Percentiles rank a stretch among this genome's conserved stretches.
Conservation (phyloP, 176 grass and related monocot species). For the Eremochloa ophiuroides region DNA sequence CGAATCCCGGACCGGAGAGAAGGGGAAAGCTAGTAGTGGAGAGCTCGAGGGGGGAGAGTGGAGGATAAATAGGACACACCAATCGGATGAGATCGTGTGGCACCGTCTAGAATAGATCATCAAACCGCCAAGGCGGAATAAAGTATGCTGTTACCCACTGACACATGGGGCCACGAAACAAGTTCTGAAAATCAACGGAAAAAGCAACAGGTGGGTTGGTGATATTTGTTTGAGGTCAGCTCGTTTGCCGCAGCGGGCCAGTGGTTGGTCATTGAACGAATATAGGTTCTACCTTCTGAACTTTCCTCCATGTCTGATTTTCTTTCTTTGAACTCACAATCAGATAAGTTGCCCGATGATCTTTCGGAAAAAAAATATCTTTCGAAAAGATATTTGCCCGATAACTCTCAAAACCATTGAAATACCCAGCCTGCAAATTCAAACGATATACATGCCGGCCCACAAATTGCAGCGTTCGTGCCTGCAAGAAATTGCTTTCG, state of each 20-base stretch:
- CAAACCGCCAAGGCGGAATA: not conserved
- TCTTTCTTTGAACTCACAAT: no score
- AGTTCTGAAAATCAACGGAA: not conserved
- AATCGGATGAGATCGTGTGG: not conserved
- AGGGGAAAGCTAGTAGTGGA: conserved; percentile 13
- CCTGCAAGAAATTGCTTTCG: not conserved
- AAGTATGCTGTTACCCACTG: not conserved
- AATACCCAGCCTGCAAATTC: no score
- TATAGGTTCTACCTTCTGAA: not conserved
- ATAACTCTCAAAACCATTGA: no score
- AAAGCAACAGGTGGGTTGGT: conserved; percentile 4
- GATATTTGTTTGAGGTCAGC: not conserved
- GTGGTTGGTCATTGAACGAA: not conserved
- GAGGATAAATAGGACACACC: conserved; percentile 21
- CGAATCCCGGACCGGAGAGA: not conserved
- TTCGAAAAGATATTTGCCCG: no score
- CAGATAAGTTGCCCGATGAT: no score
- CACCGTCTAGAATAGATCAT: not conserved
- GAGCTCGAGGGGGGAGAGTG: conserved; percentile 17
- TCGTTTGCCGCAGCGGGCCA: not conserved
- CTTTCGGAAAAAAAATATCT: no score
- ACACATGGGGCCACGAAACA: not conserved
- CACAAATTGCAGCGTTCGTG: not conserved
- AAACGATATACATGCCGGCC: not conserved
- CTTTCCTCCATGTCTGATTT: not conserved